These are phyloP conservation scores for Haplosporangium sp. DNA, from an alignment of 371 early-diverging fungal genomes.

Conservation along the genomic window DNA sequence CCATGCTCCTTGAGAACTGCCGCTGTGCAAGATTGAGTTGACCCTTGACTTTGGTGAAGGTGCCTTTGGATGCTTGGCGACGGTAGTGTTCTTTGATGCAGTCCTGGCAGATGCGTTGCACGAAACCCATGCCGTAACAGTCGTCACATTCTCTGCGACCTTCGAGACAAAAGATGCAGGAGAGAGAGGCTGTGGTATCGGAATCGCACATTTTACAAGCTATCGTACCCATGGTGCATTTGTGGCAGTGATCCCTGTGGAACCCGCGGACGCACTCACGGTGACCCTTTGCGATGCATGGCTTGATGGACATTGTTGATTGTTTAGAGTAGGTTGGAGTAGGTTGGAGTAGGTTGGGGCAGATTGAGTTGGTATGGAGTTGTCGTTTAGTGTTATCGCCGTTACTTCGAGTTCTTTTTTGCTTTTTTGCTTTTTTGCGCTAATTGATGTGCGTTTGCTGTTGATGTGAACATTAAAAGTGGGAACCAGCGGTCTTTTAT, in stretches of 20 bases:
- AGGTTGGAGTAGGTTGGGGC: background rate
- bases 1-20: conserved; percentile 24
- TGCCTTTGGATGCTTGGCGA: conserved; percentile 5
- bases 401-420: no score
- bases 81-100: conserved; percentile 44
- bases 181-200: background rate
- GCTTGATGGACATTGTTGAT: conserved; percentile 18
- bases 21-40: conserved; percentile 8
- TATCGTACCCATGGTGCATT: conserved; percentile 36
- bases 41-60: conserved; percentile 12
- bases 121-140: conserved; percentile 38
- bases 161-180: conserved; percentile 33
- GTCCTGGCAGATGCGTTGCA: conserved; percentile 44
- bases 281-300: conserved; percentile 32
- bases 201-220: conserved; percentile 35
- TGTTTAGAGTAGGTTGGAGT: background rate
- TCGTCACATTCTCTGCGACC: conserved; percentile 38
- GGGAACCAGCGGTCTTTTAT: background rate
- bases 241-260: conserved; percentile 26
- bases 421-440: background rate
- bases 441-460: background rate
- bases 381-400: background rate
- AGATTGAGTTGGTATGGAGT: background rate
- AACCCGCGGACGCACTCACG: conserved; percentile 47
- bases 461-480: background rate